Percentiles rank a stretch among this genome's conserved stretches.
phyloP scores from a whole-genome alignment of 108 stramenopile genomes.

The Stephanodiscus triporus region DNA sequence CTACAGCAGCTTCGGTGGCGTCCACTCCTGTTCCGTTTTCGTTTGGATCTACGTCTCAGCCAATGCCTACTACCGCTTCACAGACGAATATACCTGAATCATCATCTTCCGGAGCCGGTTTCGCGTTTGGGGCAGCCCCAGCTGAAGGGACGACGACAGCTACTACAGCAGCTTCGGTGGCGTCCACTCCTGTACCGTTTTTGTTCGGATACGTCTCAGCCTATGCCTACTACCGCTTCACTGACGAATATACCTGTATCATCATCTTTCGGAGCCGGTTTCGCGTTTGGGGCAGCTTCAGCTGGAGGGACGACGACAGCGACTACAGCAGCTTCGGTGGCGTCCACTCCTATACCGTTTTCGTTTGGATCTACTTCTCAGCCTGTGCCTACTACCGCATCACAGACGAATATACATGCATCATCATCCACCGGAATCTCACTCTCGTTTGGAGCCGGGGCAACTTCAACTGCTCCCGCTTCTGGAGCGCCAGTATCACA shows the following conservation, averaged over 20 bases:
- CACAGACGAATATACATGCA: background rate
- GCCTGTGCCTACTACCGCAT: background rate
- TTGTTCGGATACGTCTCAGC: slow-evolving; percentile 1
- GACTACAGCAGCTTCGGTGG: too few species aligned
- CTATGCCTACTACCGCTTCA: background rate
- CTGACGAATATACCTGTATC: background rate
- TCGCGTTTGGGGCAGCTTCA: background rate
- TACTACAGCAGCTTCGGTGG: background rate
- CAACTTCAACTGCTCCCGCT: background rate
- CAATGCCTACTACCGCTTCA: background rate
- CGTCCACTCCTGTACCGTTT: background rate
- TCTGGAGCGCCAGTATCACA: background rate
- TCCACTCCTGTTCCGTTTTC: too few species aligned
- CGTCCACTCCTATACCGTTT: background rate
- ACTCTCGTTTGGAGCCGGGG: background rate
- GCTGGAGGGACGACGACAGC: too few species aligned
- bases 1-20: too few species aligned
- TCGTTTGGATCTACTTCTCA: background rate
- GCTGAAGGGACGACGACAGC: too few species aligned
- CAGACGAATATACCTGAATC: background rate
- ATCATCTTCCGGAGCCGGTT: background rate
- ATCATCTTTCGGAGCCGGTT: too few species aligned
- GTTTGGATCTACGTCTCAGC: background rate
- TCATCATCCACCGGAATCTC: too few species aligned
- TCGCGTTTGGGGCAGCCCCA: background rate